A percentile compares a stretch with the other conserved stretches of the same genome.
phyloP scores from a whole-genome alignment of 2,329 filamentous ascomycete species.

The Magnaporthiopsis rhizophila region DNA sequence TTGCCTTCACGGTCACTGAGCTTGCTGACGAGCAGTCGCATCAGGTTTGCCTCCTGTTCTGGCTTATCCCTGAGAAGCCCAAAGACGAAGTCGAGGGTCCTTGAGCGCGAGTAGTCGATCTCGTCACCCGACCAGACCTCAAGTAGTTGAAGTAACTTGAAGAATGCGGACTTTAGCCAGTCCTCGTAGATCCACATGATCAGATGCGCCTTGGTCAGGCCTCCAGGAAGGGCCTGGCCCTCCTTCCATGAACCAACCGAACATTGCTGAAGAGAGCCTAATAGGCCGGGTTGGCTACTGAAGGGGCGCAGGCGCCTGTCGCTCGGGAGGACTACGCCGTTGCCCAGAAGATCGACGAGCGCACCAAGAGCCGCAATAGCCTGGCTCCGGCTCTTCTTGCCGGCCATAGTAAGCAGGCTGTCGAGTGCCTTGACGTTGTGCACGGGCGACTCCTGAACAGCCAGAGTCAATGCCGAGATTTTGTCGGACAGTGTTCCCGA shows the following conservation, averaged over 20 bases:
- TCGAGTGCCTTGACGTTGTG: conserved; percentile 90
- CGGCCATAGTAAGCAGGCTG: conserved; percentile 71
- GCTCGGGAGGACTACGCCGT: conserved; percentile 74
- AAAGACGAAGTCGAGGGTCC: conserved; percentile 84
- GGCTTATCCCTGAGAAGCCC: conserved; percentile 91
- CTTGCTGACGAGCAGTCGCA: conserved; percentile 91
- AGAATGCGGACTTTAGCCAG: conserved; percentile 90
- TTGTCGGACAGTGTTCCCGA: conserved; percentile 96
- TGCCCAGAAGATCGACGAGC: conserved; percentile 87
- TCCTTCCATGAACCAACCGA: conserved; percentile 53
- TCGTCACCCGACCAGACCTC: conserved; percentile 94
- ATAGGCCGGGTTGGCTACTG: conserved; percentile 66
- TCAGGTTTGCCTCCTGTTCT: conserved; percentile 90
- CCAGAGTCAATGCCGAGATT: conserved; percentile 86
- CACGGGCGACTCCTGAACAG: conserved; percentile 90
- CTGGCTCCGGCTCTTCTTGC: conserved; percentile 87
- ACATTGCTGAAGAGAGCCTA: conserved; percentile 58
- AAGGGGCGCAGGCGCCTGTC: conserved; percentile 78
- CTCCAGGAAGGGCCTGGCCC: conserved; percentile 64
- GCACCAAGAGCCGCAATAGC: conserved; percentile 89
- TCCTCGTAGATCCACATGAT: conserved; percentile 90
- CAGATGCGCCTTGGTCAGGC: conserved; percentile 67
- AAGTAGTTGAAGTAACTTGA: conserved; percentile 83
- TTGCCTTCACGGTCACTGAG: conserved; percentile 92
- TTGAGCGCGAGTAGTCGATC: conserved; percentile 83